These are phyloP conservation scores for Globisporangium abappressorium DNA, from an alignment of 352 stramenopile genomes.

Conservation along the genomic window DNA sequence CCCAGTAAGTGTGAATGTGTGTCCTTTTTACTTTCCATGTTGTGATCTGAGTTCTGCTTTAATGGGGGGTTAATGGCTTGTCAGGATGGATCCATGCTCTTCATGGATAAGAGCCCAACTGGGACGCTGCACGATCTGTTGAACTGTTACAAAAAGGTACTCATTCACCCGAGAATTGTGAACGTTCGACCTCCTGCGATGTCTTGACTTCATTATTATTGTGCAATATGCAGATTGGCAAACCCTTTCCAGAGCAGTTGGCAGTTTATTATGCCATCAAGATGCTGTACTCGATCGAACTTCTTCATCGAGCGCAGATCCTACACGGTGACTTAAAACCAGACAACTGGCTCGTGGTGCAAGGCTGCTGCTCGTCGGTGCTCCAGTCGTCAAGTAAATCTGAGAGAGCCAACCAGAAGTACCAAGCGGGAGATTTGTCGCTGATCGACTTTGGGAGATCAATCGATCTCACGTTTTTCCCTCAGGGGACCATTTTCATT, in stretches of 20 bases:
- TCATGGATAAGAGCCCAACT: constrained; percentile 66
- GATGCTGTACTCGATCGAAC: constrained; percentile 72
- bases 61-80: not conserved
- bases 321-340: constrained; percentile 87
- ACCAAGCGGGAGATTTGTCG: constrained; percentile 45
- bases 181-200: not conserved
- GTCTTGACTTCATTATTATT: too few species aligned
- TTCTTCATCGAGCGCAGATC: constrained; percentile 58
- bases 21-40: not conserved
- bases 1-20: constrained; percentile 26
- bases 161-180: not conserved
- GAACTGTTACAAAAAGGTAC: constrained; percentile 71
- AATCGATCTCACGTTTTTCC: constrained; percentile 69
- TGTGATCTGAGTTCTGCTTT: constrained; percentile 1
- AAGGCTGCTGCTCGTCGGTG: constrained; percentile 21
- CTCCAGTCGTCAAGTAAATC: constrained; percentile 3
- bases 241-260: constrained; percentile 64
- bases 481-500: constrained; percentile 48
- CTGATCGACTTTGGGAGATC: constrained; percentile 86
- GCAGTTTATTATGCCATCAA: constrained; percentile 74
- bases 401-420: constrained; percentile 19
- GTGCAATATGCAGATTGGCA: constrained; percentile 21
- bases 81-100: constrained; percentile 72
- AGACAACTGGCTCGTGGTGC: constrained; percentile 80
- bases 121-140: constrained; percentile 80